Evolutionary conservation across 164 flowering plant genomes (phyloP).

Genomic region (Macadamia integrifolia): DNA sequence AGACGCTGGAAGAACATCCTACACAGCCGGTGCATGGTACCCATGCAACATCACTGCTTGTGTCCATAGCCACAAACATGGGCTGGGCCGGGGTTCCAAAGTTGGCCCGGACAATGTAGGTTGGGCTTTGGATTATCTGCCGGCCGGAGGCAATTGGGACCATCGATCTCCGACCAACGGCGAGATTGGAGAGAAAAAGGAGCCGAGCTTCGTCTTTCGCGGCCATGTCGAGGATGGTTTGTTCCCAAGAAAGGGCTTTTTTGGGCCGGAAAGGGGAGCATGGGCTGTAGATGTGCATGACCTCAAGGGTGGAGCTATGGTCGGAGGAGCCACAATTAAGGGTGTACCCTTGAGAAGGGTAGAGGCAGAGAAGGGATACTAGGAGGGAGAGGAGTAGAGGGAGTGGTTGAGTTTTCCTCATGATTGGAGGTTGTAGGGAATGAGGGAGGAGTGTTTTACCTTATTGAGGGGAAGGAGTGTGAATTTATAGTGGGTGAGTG

Average conservation of each 20-base stretch:
- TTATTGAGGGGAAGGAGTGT: no score
- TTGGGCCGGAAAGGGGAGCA: slow-evolving; percentile 33
- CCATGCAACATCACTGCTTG: slow-evolving; percentile 50
- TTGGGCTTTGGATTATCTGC: slow-evolving; percentile 38
- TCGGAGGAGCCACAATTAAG: background rate
- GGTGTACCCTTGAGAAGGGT: slow-evolving; percentile 1
- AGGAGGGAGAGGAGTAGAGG: background rate
- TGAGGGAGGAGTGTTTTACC: no score
- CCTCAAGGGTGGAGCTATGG: slow-evolving; percentile 26
- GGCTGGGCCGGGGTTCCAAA: slow-evolving; percentile 50
- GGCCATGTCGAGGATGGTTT: slow-evolving; percentile 31
- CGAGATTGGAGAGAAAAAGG: slow-evolving; percentile 16
- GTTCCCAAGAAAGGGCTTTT: slow-evolving; percentile 28
- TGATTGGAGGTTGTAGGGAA: background rate
- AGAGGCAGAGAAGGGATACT: background rate
- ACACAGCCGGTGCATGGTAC: slow-evolving; percentile 49
- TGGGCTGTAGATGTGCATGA: slow-evolving; percentile 36
- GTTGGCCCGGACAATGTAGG: slow-evolving; percentile 38
- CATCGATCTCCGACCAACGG: slow-evolving; percentile 25
- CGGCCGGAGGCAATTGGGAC: slow-evolving; percentile 51
- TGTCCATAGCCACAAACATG: slow-evolving; percentile 49
- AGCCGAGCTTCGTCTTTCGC: slow-evolving; percentile 41
- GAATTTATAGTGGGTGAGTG: no score
- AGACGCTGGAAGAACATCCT: slow-evolving; percentile 33
- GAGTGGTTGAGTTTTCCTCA: background rate